phyloP scores from a whole-genome alignment of 306 rosid species.

The Trifolium dubium region DNA sequence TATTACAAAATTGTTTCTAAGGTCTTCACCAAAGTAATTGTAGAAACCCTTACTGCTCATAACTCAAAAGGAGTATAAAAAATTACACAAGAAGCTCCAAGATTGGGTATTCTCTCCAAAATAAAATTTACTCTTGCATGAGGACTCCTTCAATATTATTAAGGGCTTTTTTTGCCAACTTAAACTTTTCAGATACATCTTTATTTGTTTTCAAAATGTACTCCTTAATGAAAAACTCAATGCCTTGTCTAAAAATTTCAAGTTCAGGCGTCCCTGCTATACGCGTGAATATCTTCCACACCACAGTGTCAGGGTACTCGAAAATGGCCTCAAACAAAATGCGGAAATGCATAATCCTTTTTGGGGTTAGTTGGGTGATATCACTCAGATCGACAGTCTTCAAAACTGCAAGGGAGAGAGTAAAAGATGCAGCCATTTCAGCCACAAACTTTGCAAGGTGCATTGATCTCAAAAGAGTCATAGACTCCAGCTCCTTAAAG shows the following conservation, averaged over 20 bases:
- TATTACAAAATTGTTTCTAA: conserved; percentile 4
- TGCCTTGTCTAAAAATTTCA: conserved; percentile 73
- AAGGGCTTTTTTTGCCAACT: conserved; percentile 75
- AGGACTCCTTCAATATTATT: conserved; percentile 77
- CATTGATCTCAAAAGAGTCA: conserved; percentile 74
- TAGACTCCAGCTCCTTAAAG: conserved; percentile 81
- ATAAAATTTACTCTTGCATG: conserved; percentile 54
- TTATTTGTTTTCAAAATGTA: conserved; percentile 62
- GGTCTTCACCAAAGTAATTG: conserved; percentile 8
- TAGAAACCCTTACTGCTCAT: background rate
- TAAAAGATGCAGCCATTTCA: conserved; percentile 79
- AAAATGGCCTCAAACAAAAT: conserved; percentile 82
- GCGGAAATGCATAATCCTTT: conserved; percentile 82
- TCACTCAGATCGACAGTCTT: conserved; percentile 72
- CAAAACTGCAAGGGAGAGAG: conserved; percentile 77
- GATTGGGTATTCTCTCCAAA: conserved; percentile 38
- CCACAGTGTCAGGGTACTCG: conserved; percentile 56
- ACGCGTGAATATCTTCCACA: conserved; percentile 86
- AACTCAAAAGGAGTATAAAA: background rate
- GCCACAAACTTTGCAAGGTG: conserved; percentile 85
- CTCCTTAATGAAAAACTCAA: conserved; percentile 70
- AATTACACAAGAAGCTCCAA: conserved; percentile 40
- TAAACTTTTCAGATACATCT: conserved; percentile 57
- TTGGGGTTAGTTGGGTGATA: conserved; percentile 65
- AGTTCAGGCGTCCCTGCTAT: conserved; percentile 75